phyloP scores from a whole-genome alignment of 805 yeast species.

The Wickerhamomyces ciferrii region DNA sequence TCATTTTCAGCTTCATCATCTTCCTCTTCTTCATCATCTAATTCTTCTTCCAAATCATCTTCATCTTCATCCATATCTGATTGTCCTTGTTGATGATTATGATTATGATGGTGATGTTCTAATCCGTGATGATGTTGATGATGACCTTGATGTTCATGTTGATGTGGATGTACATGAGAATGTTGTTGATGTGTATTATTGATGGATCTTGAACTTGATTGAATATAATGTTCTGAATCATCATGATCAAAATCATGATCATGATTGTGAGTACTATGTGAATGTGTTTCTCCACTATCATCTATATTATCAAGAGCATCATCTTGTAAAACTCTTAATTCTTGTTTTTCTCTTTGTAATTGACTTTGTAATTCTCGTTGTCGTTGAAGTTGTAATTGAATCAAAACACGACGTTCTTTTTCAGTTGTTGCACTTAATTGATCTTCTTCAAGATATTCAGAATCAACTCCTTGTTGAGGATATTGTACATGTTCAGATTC shows the following conservation, averaged over 20 bases:
- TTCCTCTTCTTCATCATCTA: conserved; percentile 29
- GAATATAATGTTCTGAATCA: not conserved
- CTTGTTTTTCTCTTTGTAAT: conserved; percentile 1
- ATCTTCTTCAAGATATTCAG: not conserved
- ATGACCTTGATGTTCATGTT: conserved; percentile 1
- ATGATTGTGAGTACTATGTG: too few species aligned
- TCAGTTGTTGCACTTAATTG: not conserved
- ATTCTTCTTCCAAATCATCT: conserved; percentile 5
- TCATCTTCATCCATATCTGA: conserved; percentile 16
- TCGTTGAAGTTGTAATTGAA: conserved; percentile 1
- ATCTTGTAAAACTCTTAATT: not conserved
- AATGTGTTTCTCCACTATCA: conserved; percentile 2
- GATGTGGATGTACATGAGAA: conserved; percentile 7
- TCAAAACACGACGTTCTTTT: not conserved
- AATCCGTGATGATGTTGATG: conserved; percentile 10
- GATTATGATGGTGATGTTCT: conserved; percentile 9
- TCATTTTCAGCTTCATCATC: conserved; percentile 37
- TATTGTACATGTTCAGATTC: not conserved
- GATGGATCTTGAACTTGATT: not conserved
- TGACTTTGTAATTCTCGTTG: conserved; percentile 1
- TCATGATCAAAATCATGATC: not conserved
- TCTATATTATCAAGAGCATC: not conserved
- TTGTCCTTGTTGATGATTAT: conserved; percentile 3
- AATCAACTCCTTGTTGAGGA: not conserved
- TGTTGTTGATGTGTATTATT: not conserved